Evolutionary conservation across 1,284 basidiomycete genomes (phyloP).

Genomic region (Marasmius tenuissimus): DNA sequence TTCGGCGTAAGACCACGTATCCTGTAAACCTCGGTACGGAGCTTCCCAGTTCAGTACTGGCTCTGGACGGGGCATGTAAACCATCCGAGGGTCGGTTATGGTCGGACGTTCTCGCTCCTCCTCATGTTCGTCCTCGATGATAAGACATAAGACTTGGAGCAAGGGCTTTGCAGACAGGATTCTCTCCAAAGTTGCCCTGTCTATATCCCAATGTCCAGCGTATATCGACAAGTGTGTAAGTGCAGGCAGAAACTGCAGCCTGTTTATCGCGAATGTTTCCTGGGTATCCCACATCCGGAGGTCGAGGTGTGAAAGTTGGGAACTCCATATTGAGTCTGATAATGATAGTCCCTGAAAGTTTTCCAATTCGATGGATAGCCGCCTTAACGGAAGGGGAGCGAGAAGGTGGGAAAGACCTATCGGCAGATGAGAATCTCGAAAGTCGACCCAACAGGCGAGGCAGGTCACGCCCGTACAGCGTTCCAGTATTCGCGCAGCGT

Average conservation of each 20-base stretch:
- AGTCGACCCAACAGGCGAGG: constrained; percentile 37
- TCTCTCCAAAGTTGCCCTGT: constrained; percentile 17
- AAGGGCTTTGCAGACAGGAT: constrained; percentile 24
- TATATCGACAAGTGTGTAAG: constrained; percentile 32
- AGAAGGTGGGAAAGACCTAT: constrained; percentile 21
- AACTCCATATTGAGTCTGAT: constrained; percentile 9
- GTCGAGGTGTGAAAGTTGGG: constrained; percentile 23
- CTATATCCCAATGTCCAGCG: constrained; percentile 21
- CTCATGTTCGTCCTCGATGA: constrained; percentile 21
- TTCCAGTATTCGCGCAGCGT: constrained; percentile 28
- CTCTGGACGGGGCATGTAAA: constrained; percentile 29
- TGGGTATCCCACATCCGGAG: constrained; percentile 10
- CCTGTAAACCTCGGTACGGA: constrained; percentile 18
- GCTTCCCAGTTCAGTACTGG: constrained; percentile 33
- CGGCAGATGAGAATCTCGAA: constrained; percentile 19
- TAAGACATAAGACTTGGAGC: constrained; percentile 24
- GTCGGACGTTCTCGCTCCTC: constrained; percentile 19
- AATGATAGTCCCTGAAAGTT: constrained; percentile 23
- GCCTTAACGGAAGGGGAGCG: constrained; percentile 25
- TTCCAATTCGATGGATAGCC: constrained; percentile 32
- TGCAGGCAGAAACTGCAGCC: constrained; percentile 23
- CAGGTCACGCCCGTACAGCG: constrained; percentile 31
- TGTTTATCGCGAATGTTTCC: constrained; percentile 22
- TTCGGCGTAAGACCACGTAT: constrained; percentile 30
- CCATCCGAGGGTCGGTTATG: constrained; percentile 25